Evolutionary conservation across 805 yeast species (phyloP).

Genomic region (Henningerozyma blattae): DNA sequence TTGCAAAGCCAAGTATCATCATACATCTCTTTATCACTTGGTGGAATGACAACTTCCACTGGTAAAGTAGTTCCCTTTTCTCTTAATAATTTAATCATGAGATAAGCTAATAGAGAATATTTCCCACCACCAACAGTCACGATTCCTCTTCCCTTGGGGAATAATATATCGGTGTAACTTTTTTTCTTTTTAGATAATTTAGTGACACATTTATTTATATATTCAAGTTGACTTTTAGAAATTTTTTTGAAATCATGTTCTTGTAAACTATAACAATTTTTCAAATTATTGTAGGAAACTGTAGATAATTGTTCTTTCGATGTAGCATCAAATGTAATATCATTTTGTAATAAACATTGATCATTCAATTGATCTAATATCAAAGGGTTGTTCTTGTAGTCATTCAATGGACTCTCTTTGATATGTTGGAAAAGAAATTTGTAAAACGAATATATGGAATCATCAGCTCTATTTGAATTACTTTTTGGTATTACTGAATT

Average conservation of each 20-base stretch:
- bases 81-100: conserved; percentile 43
- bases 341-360: not conserved
- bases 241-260: conserved; percentile 5
- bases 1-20: conserved; percentile 61
- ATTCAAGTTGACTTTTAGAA: not conserved
- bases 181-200: not conserved
- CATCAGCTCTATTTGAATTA: no score
- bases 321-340: not conserved
- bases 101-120: conserved; percentile 49
- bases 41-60: conserved; percentile 72
- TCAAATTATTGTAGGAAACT: conserved; percentile 4
- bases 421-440: not conserved
- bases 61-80: conserved; percentile 60
- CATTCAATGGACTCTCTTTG: not conserved
- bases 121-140: conserved; percentile 69
- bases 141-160: conserved; percentile 41
- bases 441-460: no score
- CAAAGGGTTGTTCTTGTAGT: not conserved
- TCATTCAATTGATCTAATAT: not conserved
- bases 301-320: not conserved
- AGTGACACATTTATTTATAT: not conserved
- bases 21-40: conserved; percentile 39
- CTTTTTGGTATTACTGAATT: no score
- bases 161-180: conserved; percentile 1
- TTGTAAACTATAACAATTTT: conserved; percentile 9